Conservation (phyloP, 2,329 filamentous ascomycete species). For the Trichothecium sympodiale region DNA sequence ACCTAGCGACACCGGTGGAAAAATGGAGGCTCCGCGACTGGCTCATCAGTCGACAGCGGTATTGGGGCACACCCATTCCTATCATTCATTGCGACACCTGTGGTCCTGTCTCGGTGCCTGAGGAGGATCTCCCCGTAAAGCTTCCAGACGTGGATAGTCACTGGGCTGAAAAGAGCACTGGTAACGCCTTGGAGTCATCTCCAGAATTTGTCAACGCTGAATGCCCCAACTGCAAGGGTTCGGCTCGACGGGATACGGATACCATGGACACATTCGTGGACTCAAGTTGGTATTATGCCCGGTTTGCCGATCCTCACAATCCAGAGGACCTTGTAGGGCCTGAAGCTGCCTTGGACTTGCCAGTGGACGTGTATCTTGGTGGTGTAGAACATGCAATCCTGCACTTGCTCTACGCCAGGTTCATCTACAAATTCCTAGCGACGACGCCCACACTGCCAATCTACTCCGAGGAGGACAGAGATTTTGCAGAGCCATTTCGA, state of each 20-base stretch:
- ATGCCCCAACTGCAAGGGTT: slow-evolving; percentile 62
- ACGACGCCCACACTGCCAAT: slow-evolving; percentile 37
- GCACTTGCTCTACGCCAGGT: slow-evolving; percentile 79
- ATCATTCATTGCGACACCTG: slow-evolving; percentile 73
- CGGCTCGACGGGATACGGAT: slow-evolving; percentile 75
- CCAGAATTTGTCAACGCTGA: slow-evolving; percentile 62
- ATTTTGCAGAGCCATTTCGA: slow-evolving; percentile 63
- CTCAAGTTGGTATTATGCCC: slow-evolving; percentile 87
- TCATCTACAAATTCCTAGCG: slow-evolving; percentile 79
- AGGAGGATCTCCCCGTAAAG: slow-evolving; percentile 62
- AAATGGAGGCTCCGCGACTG: slow-evolving; percentile 80
- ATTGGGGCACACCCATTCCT: slow-evolving; percentile 86
- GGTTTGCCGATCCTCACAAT: slow-evolving; percentile 66
- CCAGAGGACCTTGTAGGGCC: slow-evolving; percentile 47
- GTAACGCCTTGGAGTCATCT: slow-evolving; percentile 66
- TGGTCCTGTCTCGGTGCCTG: slow-evolving; percentile 69
- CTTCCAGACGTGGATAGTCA: slow-evolving; percentile 60
- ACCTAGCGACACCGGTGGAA: slow-evolving; percentile 50
- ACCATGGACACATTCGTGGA: slow-evolving; percentile 97
- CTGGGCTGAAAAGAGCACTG: slow-evolving; percentile 57
- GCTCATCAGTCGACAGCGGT: slow-evolving; percentile 84
- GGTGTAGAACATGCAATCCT: slow-evolving; percentile 87
- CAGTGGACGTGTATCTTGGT: slow-evolving; percentile 81
- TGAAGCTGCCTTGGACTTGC: slow-evolving; percentile 47
- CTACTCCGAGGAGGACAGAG: slow-evolving; percentile 17